Evolutionary conservation across 176 grass and related monocot genomes (phyloP), one percentile per base, ranked within the genome.

Genomic region (Echinochloa phyllopogon): DNA sequence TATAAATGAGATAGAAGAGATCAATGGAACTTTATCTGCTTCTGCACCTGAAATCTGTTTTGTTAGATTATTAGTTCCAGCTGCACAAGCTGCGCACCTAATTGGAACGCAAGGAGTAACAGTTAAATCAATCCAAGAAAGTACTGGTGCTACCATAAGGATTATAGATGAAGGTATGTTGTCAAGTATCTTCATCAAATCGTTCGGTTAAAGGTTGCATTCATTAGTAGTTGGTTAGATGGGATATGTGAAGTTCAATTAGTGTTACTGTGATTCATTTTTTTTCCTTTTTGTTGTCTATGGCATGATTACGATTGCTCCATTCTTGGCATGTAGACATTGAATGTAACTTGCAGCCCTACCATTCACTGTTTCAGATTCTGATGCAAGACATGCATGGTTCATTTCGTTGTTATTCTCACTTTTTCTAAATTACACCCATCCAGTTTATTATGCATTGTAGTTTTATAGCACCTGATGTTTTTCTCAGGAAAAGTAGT

Each of bases 61-160:
- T 61, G 86, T 91, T 72, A 90, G 83, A 71, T 81, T 97, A 41
- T 77, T 97, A 63, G 88, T 94, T 67, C 82, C 89, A 76, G 84
- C 62, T 50, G 72, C 80, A 50, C 94, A 97, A 90, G 87, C 90
- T 25, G 20, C 65, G 29, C 87, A 90, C 85, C 88, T 97, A 87
- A 97, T 94, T 82, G 94, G 94, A 56, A 97, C 89, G 67, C 88
- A 94, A 90, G 94, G 94, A 61, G n/a, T 23, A 38, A 86, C 65
- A 13, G 85, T 97, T 65, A 90, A 88, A 58, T 75, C 86, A 69
- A 94, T 94, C 36, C 88, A 86, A 79, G 92, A 92, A 82, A 65
- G 37, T 76, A 85, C 82, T 49, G 86, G 90, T 82, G 86, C 88
- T 43, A 79, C 23, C 11, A 42, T 97, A 80, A 86, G 74, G 39